Evolutionary conservation across 148 eudicot species (phyloP).

Genomic region (Diospyros kaki): DNA sequence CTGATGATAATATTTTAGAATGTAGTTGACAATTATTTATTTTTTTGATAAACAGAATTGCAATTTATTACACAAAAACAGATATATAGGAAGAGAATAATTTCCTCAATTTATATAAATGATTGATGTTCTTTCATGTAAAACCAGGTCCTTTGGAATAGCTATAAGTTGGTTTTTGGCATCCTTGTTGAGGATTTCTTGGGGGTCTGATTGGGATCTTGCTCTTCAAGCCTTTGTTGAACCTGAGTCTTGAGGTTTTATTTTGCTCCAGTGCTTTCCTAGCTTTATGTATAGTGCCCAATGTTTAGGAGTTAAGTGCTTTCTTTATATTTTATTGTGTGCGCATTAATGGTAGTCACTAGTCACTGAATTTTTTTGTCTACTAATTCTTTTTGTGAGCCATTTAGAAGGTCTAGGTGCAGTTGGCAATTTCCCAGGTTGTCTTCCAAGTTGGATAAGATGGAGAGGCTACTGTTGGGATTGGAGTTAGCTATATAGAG

Average conservation of each 20-base stretch:
- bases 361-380: not conserved
- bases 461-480: no score
- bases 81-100: not conserved
- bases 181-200: no score
- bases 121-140: not conserved
- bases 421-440: not conserved
- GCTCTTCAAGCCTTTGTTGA: not conserved
- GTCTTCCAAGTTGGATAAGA: no score
- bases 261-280: not conserved
- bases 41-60: no score
- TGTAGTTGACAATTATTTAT: not conserved
- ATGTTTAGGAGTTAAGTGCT: not conserved
- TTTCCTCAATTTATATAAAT: not conserved
- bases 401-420: slow-evolving; percentile 1
- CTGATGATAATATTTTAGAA: not conserved
- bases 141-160: no score
- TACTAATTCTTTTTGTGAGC: not conserved
- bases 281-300: not conserved
- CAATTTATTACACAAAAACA: no score
- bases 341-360: not conserved
- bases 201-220: not conserved
- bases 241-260: not conserved
- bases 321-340: not conserved
- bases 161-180: no score
- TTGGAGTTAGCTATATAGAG: no score